phyloP scores from a whole-genome alignment of 139 green algal species.

The Tetradesmus lagerheimii region DNA sequence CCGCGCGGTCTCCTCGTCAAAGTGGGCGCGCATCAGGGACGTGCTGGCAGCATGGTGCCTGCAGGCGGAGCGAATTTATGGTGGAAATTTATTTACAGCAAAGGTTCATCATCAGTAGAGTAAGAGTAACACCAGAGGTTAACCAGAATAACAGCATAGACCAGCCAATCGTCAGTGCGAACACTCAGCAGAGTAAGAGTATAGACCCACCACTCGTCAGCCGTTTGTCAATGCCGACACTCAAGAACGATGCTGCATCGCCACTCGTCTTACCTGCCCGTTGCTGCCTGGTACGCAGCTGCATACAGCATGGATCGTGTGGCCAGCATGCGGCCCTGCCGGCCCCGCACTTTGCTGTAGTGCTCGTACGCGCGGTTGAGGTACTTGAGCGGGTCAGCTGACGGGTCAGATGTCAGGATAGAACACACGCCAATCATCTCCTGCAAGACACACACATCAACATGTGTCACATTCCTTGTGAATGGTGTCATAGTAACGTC shows the following conservation, averaged over 20 bases:
- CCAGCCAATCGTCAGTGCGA: no score
- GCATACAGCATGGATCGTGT: slow-evolving; percentile 57
- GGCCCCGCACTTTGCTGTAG: slow-evolving; percentile 52
- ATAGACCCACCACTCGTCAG: no score
- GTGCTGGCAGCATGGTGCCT: slow-evolving; percentile 61
- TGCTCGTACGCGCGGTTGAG: slow-evolving; percentile 64
- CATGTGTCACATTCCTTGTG: no score
- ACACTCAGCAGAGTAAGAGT: no score
- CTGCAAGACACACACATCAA: slow-evolving; percentile 35
- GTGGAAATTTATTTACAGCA: no score
- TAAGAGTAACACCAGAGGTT: no score
- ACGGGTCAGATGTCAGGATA: slow-evolving; percentile 47
- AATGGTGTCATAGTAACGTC: no score
- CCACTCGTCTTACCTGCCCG: slow-evolving; percentile 10
- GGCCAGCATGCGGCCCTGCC: slow-evolving; percentile 63
- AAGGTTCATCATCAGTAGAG: no score
- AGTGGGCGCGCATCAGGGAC: slow-evolving; percentile 84
- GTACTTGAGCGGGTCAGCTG: slow-evolving; percentile 68
- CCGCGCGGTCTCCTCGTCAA: slow-evolving; percentile 80
- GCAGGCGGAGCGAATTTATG: no score
- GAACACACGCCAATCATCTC: slow-evolving; percentile 69
- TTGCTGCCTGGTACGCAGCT: slow-evolving; percentile 34
- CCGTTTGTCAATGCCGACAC: no score
- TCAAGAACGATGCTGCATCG: no score
- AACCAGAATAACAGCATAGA: no score